Base-by-base conservation (phyloP, 148 eudicot genomes). In the Persicaria tinctoria region DNA sequence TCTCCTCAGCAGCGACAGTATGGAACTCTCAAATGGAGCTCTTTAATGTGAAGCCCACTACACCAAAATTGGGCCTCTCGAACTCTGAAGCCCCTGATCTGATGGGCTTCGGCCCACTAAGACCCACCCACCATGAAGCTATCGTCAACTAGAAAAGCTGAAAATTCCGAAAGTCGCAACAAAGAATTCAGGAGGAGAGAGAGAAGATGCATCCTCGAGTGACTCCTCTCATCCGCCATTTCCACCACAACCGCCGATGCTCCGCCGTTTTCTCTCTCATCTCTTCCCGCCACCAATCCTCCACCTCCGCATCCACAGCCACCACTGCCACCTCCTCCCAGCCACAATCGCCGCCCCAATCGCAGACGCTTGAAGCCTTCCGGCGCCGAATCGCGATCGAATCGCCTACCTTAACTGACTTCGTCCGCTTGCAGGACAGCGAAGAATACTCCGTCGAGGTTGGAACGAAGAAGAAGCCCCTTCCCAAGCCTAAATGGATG, bases 401-500 rank as follows among this genome's bases (percentile, higher is more conserved):
- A 48, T 85, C 97, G 5, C 98, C 92, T 46, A 82, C 84, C 54
- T 76, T 90, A 44, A 10, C 62, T 10, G 89, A 89, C 44, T 93
- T 89, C 87, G 74, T 75, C 54, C 77, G 74, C 56, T 78, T 88
- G n/a, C 85, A 78, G 60, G 76, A 78, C 56, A 73, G 62, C 7
- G 76, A 68, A 4, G 79, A 80, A 5, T 94, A 94, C 82, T 94
- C 97, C 18, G 97, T 94, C 51, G 97, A 91, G 72, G 98, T 94
- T 8, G 95, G 96, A 0, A 91, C 97, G 45, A 91, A 85, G 85
- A 93, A 93, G 87, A 93, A 91, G 12, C 95, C 95, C 8, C 60
- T 93, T n/a, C 95, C 97, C 6, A 93, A 93, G 81, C 97, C 98
- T 3, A 93, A 88, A 78, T 93, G 98, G 97, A 91, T 91, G 97